Evolutionary conservation across 202 grass and related monocot genomes (phyloP).

Genomic region (Carex arenaria): DNA sequence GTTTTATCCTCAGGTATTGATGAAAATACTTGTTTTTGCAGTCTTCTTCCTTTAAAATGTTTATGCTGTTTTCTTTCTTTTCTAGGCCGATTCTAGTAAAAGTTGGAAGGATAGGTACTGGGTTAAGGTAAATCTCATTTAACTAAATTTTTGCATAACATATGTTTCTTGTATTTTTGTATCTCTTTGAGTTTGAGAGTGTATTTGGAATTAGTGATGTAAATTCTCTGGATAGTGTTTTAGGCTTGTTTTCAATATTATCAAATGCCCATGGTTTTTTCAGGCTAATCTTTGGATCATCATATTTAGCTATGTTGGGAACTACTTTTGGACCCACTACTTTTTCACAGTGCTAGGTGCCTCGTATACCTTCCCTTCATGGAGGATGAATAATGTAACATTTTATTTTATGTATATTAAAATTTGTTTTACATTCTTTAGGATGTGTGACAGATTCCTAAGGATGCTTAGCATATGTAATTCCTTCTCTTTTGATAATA

Average conservation of each 20-base stretch:
- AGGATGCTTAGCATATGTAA: not conserved
- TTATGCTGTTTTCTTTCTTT: not conserved
- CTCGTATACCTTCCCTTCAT: constrained; percentile 97
- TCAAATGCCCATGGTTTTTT: constrained; percentile 23
- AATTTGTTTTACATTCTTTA: constrained; percentile 7
- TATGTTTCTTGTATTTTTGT: not conserved
- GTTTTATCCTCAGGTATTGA: not conserved
- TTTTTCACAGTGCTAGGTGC: constrained; percentile 95
- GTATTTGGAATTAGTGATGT: constrained; percentile 1
- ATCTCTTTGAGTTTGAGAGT: not conserved
- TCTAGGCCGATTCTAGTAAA: constrained; percentile 67
- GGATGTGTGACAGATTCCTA: not conserved
- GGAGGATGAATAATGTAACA: constrained; percentile 98
- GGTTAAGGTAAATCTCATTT: constrained; percentile 74
- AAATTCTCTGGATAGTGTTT: not conserved
- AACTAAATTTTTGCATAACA: not conserved
- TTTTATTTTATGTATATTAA: constrained; percentile 11
- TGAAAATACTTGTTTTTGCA: not conserved
- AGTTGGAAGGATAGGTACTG: constrained; percentile 70
- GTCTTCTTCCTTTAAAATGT: constrained; percentile 8
- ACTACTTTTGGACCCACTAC: constrained; percentile 99
- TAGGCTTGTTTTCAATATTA: not conserved
- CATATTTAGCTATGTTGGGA: constrained; percentile 99
- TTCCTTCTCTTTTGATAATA: not conserved
- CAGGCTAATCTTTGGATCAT: constrained; percentile 98